These are phyloP conservation scores for Mucor racemosus DNA, from an alignment of 371 early-diverging fungal genomes.

Conservation along the genomic window DNA sequence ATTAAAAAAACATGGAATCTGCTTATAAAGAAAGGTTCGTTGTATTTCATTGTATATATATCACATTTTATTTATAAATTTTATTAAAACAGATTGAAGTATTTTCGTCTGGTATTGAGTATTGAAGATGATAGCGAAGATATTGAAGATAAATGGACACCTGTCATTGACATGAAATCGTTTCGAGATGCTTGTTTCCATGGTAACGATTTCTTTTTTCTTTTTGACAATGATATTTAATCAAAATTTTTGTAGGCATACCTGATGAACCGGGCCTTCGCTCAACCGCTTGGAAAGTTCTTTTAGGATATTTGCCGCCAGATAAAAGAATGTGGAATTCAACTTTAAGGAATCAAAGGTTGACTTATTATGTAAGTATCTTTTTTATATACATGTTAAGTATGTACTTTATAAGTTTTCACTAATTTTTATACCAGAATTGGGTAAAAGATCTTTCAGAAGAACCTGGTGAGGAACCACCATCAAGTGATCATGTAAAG, in stretches of 20 bases:
- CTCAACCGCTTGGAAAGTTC: slow-evolving; percentile 74
- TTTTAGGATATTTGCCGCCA: slow-evolving; percentile 76
- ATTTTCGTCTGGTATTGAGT: slow-evolving; percentile 43
- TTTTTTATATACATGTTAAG: background rate
- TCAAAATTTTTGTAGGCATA: slow-evolving; percentile 55
- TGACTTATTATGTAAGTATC: slow-evolving; percentile 66
- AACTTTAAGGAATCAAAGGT: slow-evolving; percentile 54
- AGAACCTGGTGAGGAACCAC: slow-evolving; percentile 55
- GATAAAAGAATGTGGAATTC: slow-evolving; percentile 74
- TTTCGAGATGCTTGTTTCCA: slow-evolving; percentile 59
- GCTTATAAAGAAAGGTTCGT: slow-evolving; percentile 49
- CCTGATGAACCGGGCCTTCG: slow-evolving; percentile 75
- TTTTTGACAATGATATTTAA: background rate
- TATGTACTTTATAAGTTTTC: too few relatives aligned
- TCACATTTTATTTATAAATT: background rate
- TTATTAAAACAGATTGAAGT: slow-evolving; percentile 38
- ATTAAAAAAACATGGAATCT: slow-evolving; percentile 35
- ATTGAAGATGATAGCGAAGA: slow-evolving; percentile 28
- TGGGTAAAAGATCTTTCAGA: slow-evolving; percentile 63
- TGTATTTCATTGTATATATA: background rate
- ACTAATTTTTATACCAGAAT: slow-evolving; percentile 29
- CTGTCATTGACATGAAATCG: slow-evolving; percentile 53
- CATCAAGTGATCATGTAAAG: slow-evolving; percentile 49
- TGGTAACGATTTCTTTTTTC: slow-evolving; percentile 31
- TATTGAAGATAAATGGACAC: slow-evolving; percentile 31